These are phyloP conservation scores for Tulasnella sp. DNA, from an alignment of 768 basidiomycete genomes.

Conservation along the genomic window DNA sequence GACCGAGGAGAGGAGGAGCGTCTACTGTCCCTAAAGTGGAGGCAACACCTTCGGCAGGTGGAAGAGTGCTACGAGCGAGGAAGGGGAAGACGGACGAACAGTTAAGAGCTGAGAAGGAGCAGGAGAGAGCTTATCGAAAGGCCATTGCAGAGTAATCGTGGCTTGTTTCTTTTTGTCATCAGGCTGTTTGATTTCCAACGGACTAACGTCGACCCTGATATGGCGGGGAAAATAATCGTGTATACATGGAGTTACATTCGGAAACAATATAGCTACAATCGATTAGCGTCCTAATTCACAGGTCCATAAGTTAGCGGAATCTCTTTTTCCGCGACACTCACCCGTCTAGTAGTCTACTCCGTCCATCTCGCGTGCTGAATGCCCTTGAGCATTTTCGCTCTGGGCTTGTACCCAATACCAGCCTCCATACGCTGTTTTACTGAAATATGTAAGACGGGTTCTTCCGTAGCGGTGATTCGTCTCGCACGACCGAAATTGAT, in stretches of 20 bases:
- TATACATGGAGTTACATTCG: too few species aligned
- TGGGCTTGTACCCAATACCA: constrained; percentile 29
- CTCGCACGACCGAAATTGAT: constrained; percentile 21
- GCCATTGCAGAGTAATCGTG: constrained; percentile 47
- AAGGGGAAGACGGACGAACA: constrained; percentile 56
- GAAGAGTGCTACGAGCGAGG: constrained; percentile 63
- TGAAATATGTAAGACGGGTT: constrained; percentile 28
- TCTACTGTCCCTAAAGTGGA: constrained; percentile 29
- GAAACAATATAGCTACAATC: too few species aligned
- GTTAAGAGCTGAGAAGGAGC: constrained; percentile 53
- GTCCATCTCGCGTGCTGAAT: constrained; percentile 22
- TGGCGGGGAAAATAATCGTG: too few species aligned
- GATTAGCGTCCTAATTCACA: background rate
- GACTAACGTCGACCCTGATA: too few species aligned
- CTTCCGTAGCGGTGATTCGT: background rate
- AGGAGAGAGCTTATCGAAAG: constrained; percentile 55
- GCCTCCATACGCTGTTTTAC: constrained; percentile 35
- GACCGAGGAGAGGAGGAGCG: constrained; percentile 6
- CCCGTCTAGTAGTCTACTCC: background rate
- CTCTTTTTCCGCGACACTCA: background rate
- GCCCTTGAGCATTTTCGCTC: constrained; percentile 20
- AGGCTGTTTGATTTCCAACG: too few species aligned
- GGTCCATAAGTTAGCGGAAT: background rate
- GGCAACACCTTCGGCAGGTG: constrained; percentile 43
- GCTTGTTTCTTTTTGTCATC: too few species aligned